A percentile compares a stretch with the other conserved stretches of the same genome.
phyloP scores from a whole-genome alignment of 164 flowering plant species.

The Vitis amurensis region DNA sequence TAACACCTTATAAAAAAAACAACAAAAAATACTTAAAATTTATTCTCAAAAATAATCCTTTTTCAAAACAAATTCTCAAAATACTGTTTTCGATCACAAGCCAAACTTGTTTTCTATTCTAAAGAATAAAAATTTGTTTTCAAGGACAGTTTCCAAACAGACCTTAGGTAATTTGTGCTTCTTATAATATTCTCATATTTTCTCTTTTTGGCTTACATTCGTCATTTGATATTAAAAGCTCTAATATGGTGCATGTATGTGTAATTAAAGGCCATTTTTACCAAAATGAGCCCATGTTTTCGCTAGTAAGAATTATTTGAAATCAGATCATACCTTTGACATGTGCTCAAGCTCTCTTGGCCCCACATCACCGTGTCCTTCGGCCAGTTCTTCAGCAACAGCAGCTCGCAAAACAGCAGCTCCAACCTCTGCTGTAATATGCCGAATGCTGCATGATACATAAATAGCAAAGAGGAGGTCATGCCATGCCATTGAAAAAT shows the following conservation, averaged over 20 bases:
- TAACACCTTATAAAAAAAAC: not conserved
- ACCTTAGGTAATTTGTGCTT: too few species aligned
- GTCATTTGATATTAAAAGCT: not conserved
- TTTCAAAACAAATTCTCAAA: too few species aligned
- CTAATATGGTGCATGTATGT: not conserved
- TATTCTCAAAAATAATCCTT: too few species aligned
- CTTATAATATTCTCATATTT: not conserved
- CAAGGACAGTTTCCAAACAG: too few species aligned
- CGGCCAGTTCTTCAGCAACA: conserved; percentile 76
- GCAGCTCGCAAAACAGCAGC: conserved; percentile 90
- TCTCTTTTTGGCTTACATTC: not conserved
- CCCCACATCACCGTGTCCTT: conserved; percentile 85
- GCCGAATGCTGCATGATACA: conserved; percentile 64
- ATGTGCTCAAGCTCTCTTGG: conserved; percentile 69
- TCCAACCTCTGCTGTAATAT: conserved; percentile 91
- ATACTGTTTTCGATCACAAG: too few species aligned
- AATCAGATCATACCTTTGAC: conserved; percentile 62
- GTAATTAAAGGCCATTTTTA: not conserved
- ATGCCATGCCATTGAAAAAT: not conserved
- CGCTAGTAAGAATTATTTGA: not conserved
- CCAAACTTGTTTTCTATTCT: too few species aligned
- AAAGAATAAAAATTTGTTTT: too few species aligned
- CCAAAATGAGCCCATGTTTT: not conserved
- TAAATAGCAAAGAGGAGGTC: not conserved
- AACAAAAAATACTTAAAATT: too few species aligned